A percentile compares a stretch with the other conserved stretches of the same genome.
phyloP scores from a whole-genome alignment of 2,329 filamentous ascomycete genomes.

The Plenodomus lindquistii region DNA sequence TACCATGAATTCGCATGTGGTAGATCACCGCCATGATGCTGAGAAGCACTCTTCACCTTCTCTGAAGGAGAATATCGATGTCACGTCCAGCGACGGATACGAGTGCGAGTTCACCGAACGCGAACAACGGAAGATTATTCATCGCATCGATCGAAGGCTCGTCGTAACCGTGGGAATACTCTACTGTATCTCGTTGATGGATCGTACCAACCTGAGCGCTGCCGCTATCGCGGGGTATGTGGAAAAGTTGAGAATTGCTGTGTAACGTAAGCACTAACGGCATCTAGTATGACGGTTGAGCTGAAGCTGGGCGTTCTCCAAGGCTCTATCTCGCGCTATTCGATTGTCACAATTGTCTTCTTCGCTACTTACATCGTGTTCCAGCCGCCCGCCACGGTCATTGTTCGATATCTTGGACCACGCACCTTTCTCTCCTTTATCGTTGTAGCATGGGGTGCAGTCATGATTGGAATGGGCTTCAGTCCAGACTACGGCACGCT shows the following conservation, averaged over 20 bases:
- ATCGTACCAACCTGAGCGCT: constrained; percentile 74
- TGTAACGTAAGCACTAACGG: constrained; percentile 22
- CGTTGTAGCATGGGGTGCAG: constrained; percentile 46
- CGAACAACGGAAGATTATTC: constrained; percentile 70
- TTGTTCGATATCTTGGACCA: constrained; percentile 48
- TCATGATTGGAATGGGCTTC: constrained; percentile 52
- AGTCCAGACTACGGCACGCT: constrained; percentile 41
- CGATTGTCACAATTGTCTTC: constrained; percentile 63
- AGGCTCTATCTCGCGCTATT: constrained; percentile 43
- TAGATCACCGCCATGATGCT: constrained; percentile 25
- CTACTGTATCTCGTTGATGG: constrained; percentile 78
- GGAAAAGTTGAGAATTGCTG: not conserved
- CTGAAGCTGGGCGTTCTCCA: constrained; percentile 34
- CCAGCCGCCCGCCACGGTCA: constrained; percentile 47
- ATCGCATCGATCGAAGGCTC: constrained; percentile 65
- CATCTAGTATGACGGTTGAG: constrained; percentile 45
- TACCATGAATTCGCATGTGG: constrained; percentile 27
- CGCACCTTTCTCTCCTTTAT: constrained; percentile 42
- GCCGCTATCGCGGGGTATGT: constrained; percentile 70
- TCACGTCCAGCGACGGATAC: constrained; percentile 28
- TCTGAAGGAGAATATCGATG: constrained; percentile 28
- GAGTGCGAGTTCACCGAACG: constrained; percentile 56
- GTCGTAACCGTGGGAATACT: constrained; percentile 57
- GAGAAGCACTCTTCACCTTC: constrained; percentile 1
- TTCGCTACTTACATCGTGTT: constrained; percentile 51